A percentile compares a stretch with the other conserved stretches of the same genome.
Evolutionary conservation across 2,329 filamentous ascomycete species (phyloP).

Genomic region (Fusarium sp.): DNA sequence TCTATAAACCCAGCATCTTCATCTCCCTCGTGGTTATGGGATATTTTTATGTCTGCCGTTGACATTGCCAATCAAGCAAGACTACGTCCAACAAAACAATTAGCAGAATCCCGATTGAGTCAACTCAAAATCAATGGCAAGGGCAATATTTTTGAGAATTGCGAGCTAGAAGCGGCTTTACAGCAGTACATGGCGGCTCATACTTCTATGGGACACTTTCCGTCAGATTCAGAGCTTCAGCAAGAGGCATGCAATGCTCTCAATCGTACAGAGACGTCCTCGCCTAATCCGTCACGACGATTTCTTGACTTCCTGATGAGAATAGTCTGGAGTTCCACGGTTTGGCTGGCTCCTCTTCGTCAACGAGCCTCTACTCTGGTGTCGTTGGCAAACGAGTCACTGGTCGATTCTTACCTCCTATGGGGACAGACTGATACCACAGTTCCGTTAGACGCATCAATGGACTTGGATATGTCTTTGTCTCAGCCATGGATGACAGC

Average conservation of each 20-base stretch:
- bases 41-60: slow-evolving; percentile 37
- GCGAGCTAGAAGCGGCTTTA: slow-evolving; percentile 33
- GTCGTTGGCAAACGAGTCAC: slow-evolving; percentile 7
- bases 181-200: slow-evolving; percentile 34
- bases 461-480: slow-evolving; percentile 30
- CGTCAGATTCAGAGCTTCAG: slow-evolving; percentile 36
- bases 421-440: slow-evolving; percentile 23
- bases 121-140: slow-evolving; percentile 42
- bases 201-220: slow-evolving; percentile 25
- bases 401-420: slow-evolving; percentile 14
- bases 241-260: slow-evolving; percentile 36
- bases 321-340: slow-evolving; percentile 35
- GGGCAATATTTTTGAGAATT: slow-evolving; percentile 42
- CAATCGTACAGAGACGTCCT: slow-evolving; percentile 11
- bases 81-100: slow-evolving; percentile 29
- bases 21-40: slow-evolving; percentile 38
- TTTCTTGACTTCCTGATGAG: slow-evolving; percentile 41
- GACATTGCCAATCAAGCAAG: slow-evolving; percentile 38
- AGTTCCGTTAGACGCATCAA: slow-evolving; percentile 3
- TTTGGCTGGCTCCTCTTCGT: slow-evolving; percentile 29
- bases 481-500: slow-evolving; percentile 22
- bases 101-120: slow-evolving; percentile 30
- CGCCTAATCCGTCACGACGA: slow-evolving; percentile 12
- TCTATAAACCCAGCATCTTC: slow-evolving; percentile 29
- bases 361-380: slow-evolving; percentile 21